phyloP scores from a whole-genome alignment of 2,329 filamentous ascomycete species.

The Cadophora gregata region DNA sequence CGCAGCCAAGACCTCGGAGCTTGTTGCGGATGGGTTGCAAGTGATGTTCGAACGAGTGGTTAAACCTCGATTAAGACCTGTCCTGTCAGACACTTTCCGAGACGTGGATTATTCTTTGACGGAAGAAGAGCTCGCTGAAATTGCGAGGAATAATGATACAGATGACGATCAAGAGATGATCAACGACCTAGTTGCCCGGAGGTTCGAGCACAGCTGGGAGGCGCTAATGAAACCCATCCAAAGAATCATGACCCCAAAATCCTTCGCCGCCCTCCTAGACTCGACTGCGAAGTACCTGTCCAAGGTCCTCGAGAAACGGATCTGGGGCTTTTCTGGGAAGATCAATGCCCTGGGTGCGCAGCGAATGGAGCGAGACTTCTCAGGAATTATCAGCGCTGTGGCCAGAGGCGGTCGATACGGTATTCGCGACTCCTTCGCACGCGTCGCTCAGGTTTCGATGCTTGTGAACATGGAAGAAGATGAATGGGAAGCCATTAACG shows the following conservation, averaged over 20 bases:
- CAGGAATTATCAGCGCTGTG: slow-evolving; percentile 72
- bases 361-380: slow-evolving; percentile 82
- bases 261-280: slow-evolving; percentile 78
- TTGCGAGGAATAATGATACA: slow-evolving; percentile 55
- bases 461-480: slow-evolving; percentile 95
- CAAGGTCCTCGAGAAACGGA: slow-evolving; percentile 82
- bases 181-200: slow-evolving; percentile 73
- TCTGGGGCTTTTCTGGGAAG: slow-evolving; percentile 80
- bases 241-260: slow-evolving; percentile 79
- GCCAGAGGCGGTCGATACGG: slow-evolving; percentile 74
- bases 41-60: slow-evolving; percentile 89
- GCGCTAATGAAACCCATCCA: slow-evolving; percentile 83
- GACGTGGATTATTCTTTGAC: slow-evolving; percentile 84
- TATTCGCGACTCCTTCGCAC: slow-evolving; percentile 76
- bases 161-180: slow-evolving; percentile 55
- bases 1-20: slow-evolving; percentile 76
- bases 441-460: slow-evolving; percentile 80
- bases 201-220: slow-evolving; percentile 87
- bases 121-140: slow-evolving; percentile 64
- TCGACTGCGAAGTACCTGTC: slow-evolving; percentile 77
- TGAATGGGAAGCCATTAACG: slow-evolving; percentile 82
- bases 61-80: slow-evolving; percentile 81
- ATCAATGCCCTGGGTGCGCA: slow-evolving; percentile 81
- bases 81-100: slow-evolving; percentile 87
- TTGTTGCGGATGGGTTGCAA: slow-evolving; percentile 82